Evolutionary conservation across 116 monocot genomes (phyloP).

Genomic region (Zostera marina): DNA sequence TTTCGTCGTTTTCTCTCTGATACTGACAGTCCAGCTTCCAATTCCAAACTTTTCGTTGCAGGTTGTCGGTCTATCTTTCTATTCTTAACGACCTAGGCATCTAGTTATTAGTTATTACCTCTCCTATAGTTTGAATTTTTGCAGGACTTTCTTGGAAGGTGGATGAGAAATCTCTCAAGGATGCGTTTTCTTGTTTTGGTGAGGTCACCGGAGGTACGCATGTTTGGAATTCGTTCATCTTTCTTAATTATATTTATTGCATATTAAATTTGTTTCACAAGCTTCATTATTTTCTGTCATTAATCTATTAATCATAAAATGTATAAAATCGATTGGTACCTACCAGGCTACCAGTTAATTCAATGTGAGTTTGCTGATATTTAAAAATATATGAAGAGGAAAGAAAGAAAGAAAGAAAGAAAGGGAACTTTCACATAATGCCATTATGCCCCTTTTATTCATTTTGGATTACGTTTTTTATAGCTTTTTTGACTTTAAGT

Average conservation of each 20-base stretch:
- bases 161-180: conserved; percentile 66
- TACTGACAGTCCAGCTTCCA: conserved; percentile 8
- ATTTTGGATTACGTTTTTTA: background rate
- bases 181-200: conserved; percentile 74
- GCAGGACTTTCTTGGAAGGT: conserved; percentile 77
- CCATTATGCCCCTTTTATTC: background rate
- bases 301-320: no score
- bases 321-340: no score
- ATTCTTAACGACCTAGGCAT: background rate
- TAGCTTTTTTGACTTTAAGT: no score
- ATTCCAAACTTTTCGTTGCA: conserved; percentile 68
- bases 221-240: no score
- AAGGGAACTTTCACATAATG: background rate
- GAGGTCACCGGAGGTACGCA: conserved; percentile 53
- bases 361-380: no score
- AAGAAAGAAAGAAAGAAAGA: no score
- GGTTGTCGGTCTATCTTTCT: conserved; percentile 19
- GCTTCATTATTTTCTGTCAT: no score
- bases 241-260: background rate
- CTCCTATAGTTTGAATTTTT: background rate
- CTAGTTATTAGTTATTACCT: no score
- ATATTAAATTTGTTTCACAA: background rate
- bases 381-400: no score
- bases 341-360: no score
- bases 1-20: no score